Base-by-base conservation (phyloP, 371 early-diverging fungal genomes). In the Nosema granulosis region DNA sequence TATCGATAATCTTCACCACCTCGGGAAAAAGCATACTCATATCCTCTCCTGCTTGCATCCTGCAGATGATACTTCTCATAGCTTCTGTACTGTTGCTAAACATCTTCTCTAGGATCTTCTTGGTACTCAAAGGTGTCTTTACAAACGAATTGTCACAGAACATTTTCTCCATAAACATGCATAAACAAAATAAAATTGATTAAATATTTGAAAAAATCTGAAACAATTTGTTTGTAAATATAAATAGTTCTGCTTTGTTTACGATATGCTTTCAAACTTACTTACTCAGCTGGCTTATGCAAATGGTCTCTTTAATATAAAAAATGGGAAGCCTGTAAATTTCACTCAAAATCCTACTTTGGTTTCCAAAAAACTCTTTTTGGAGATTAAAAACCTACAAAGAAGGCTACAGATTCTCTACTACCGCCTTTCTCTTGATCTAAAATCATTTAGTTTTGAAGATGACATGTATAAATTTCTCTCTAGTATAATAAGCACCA, bases 21-120 rank as follows among this genome's bases (percentile, higher is more conserved):
- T 69, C 69, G 31, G 51, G 37, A 43, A 51, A 68, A 6, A 78
- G 24, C 9, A 22, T n/a, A 0, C 22, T 37, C 16, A 78, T 32
- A 50, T 81, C 81, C 18, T 81, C 62, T 18, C 67, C 63, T 24
- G 71, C 32, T 51, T 81, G 81, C 50, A 68, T 51, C 67, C 71
- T 77, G 37, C 81, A 68, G 12, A 81, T 2, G 22, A 77, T 37
- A 26, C 52, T 68, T 35, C 34, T 74, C 49, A 77, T 34, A 13
- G 59, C 71, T 11, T 72, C 11, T 4, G 62, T 65, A 11, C 20
- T 31, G 29, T 63, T 43, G 6, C 6, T 16, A 43, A 16, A 9
- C 6, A 43, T 43, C 6, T 6, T 43, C 6, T 43, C 43, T 43
- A 43, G 16, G 16, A 43, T 43, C 43, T 16, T 43, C 43, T 43